Percentiles rank a stretch among this genome's conserved stretches.
These are phyloP conservation scores for Coemansia sp. DNA, from an alignment of 192 early-diverging fungal species.

Conservation along the genomic window DNA sequence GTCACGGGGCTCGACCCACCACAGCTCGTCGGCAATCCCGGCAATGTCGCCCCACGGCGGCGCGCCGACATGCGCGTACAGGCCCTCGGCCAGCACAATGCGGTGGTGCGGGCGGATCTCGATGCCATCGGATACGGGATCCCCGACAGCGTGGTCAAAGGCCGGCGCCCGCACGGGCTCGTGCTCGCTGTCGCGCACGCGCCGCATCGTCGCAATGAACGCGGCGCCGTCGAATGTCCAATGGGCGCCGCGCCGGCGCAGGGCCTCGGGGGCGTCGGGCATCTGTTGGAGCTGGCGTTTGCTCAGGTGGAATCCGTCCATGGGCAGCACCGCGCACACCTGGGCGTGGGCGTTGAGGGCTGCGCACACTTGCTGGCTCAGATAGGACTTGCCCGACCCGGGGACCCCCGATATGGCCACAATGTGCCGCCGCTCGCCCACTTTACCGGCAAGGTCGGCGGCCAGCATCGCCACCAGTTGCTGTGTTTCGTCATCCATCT, in stretches of 20 bases:
- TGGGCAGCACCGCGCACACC: constrained; percentile 42
- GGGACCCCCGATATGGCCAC: constrained; percentile 28
- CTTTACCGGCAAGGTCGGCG: not conserved
- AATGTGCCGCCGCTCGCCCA: constrained; percentile 11
- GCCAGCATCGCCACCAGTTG: constrained; percentile 1
- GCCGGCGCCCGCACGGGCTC: constrained; percentile 29
- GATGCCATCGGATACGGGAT: constrained; percentile 50
- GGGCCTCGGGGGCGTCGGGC: constrained; percentile 37
- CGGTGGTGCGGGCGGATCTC: constrained; percentile 30
- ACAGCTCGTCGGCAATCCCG: constrained; percentile 43
- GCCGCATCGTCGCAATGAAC: constrained; percentile 21
- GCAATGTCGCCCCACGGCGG: constrained; percentile 41
- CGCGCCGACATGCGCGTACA: constrained; percentile 45
- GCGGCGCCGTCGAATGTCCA: constrained; percentile 53
- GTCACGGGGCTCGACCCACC: constrained; percentile 41
- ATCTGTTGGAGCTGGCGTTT: constrained; percentile 9
- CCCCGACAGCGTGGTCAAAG: constrained; percentile 53
- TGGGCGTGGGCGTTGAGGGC: constrained; percentile 7
- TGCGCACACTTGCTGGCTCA: constrained; percentile 16
- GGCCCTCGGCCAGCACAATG: constrained; percentile 54
- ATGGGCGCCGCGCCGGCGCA: constrained; percentile 52
- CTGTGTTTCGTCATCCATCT: constrained; percentile 1
- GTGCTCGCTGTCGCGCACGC: not conserved
- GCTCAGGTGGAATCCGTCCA: constrained; percentile 61
- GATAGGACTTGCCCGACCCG: constrained; percentile 32